Evolutionary conservation across 768 basidiomycete species (phyloP).

Genomic region (Neoboletus magnificus): DNA sequence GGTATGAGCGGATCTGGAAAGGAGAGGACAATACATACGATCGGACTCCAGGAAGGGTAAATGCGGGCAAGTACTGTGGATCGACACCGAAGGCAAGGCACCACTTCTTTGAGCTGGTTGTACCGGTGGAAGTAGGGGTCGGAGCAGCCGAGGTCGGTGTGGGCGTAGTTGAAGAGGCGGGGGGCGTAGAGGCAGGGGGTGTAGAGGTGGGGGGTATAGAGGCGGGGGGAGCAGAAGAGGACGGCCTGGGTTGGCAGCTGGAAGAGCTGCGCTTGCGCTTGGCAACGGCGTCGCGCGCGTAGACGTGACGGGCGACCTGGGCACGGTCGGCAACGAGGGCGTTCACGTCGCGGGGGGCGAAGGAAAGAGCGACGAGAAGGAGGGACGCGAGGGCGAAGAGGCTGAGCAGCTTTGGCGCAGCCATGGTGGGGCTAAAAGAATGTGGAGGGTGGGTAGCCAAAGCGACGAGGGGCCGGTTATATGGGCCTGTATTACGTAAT

Average conservation of each 20-base stretch:
- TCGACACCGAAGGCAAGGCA: slow-evolving; percentile 41
- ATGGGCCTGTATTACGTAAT: slow-evolving; percentile 18
- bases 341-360: slow-evolving; percentile 43
- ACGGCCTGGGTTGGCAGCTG: slow-evolving; percentile 55
- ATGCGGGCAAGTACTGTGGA: slow-evolving; percentile 47
- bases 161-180: not conserved
- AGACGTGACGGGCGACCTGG: slow-evolving; percentile 45
- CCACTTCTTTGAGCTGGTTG: slow-evolving; percentile 34
- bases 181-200: not conserved
- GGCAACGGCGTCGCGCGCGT: slow-evolving; percentile 43
- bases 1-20: not conserved
- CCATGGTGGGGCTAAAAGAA: slow-evolving; percentile 36
- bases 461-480: not conserved
- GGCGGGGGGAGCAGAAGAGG: slow-evolving; percentile 19
- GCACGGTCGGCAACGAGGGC: slow-evolving; percentile 46
- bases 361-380: slow-evolving; percentile 52
- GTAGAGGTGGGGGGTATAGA: slow-evolving; percentile 8
- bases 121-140: not conserved
- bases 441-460: not conserved
- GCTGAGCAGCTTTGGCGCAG: slow-evolving; percentile 50
- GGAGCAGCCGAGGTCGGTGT: not conserved
- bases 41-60: slow-evolving; percentile 38
- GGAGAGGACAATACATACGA: slow-evolving; percentile 33
- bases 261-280: slow-evolving; percentile 44
- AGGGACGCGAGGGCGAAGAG: slow-evolving; percentile 58